Evolutionary conservation across 2,329 filamentous ascomycete species (phyloP).

Genomic region (Monilinia polystroma): DNA sequence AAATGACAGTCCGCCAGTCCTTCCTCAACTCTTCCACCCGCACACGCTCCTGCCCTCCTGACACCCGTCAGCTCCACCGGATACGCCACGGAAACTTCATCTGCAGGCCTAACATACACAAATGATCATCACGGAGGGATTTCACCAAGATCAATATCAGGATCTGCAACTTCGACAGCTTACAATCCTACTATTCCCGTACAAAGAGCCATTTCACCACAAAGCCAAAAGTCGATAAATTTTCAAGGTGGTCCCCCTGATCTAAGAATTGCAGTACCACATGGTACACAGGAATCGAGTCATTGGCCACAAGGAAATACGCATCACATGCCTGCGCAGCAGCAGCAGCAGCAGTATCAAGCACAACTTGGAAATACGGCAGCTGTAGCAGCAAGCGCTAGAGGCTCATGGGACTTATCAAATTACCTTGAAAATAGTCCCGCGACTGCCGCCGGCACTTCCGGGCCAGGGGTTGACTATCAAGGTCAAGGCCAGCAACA

Average conservation of each 20-base stretch:
- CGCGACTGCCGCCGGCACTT: slow-evolving; percentile 35
- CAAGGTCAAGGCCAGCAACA: slow-evolving; percentile 19
- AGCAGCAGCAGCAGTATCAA: slow-evolving; percentile 32
- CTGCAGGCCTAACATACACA: slow-evolving; percentile 34
- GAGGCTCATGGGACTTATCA: slow-evolving; percentile 40
- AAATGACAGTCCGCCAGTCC: slow-evolving; percentile 39
- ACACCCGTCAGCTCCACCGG: slow-evolving; percentile 40
- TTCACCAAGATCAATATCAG: slow-evolving; percentile 39
- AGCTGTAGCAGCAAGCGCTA: slow-evolving; percentile 26
- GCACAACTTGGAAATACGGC: slow-evolving; percentile 27
- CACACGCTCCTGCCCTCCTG: slow-evolving; percentile 32
- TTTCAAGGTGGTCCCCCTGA: slow-evolving; percentile 36
- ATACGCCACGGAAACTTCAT: slow-evolving; percentile 37
- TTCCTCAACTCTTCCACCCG: slow-evolving; percentile 38
- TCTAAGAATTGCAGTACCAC: slow-evolving; percentile 34
- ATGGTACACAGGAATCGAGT: slow-evolving; percentile 33
- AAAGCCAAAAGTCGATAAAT: slow-evolving; percentile 34
- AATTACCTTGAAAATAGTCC: slow-evolving; percentile 38
- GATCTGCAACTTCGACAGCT: slow-evolving; percentile 36
- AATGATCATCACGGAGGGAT: slow-evolving; percentile 38
- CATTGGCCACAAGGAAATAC: slow-evolving; percentile 34
- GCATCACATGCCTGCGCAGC: slow-evolving; percentile 36
- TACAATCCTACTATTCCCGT: slow-evolving; percentile 33
- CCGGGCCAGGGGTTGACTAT: slow-evolving; percentile 33
- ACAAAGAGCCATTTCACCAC: slow-evolving; percentile 35